Evolutionary conservation across 2,329 filamentous ascomycete genomes (phyloP), one percentile per base, ranked within the genome.

Genomic region (Albifimbria verrucaria): DNA sequence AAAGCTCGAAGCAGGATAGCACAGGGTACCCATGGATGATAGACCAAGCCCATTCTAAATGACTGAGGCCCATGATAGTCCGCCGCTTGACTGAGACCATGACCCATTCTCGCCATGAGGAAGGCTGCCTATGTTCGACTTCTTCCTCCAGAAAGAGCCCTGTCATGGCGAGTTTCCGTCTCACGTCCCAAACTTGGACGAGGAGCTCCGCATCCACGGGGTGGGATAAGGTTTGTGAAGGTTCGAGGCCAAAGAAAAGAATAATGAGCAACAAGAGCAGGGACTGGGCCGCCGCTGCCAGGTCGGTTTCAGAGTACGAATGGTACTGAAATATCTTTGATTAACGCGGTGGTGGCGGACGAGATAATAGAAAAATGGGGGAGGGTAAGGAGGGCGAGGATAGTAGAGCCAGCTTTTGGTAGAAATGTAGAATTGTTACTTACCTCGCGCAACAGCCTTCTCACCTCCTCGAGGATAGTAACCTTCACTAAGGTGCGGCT

Each of bases 31-130:
- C 56, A 20, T 50, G 25, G 10, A 50, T 32, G 11, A 60, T 42
- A 0, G 58, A 60, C 56, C 58, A 60, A 2, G 54, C 45, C 56
- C 56, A 60, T 43, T 60, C 58, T 22, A 60, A 36, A 44, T 60
- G 58, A 42, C 57, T 56, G 17, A 57, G 46, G 17, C 49, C 52
- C 4, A 55, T 28, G n/a, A 60, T 53, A 4, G 56, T 60, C 10
- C 58, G 52, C 5, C 58, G 52, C 41, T 60, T 60, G 46, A 52
- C 54, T 2, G 56, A 52, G 3, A 55, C 53, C 12, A 57, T 44
- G 22, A 56, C 58, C 58, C 58, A 60, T 12, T 52, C 22, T 20
- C 48, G 18, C 56, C 58, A 60, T 7, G 23, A 9, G 12, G 58
- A 43, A 43, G 41, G 58, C 36, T 49, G 11, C 12, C 18, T 48